Evolutionary conservation across 768 basidiomycete genomes (phyloP).

Genomic region (Lentinula sp.): DNA sequence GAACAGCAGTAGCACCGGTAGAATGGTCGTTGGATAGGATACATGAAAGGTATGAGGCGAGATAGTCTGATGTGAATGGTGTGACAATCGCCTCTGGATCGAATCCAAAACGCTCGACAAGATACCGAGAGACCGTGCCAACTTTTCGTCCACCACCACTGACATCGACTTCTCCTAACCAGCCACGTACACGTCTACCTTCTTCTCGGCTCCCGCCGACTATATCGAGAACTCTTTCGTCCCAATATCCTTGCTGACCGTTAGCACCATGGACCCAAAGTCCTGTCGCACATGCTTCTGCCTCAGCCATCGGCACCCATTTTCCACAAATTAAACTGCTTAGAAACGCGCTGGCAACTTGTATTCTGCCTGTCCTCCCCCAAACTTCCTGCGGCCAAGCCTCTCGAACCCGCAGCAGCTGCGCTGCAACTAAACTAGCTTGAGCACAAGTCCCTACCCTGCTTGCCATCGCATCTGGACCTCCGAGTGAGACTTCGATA

Average conservation of each 20-base stretch:
- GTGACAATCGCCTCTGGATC: constrained; percentile 69
- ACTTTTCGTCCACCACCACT: constrained; percentile 57
- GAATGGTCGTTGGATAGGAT: constrained; percentile 45
- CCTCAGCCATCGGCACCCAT: constrained; percentile 66
- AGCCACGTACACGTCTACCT: constrained; percentile 62
- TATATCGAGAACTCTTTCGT: constrained; percentile 71
- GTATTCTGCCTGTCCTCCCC: constrained; percentile 69
- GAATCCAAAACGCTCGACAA: constrained; percentile 78
- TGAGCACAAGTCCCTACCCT: constrained; percentile 72
- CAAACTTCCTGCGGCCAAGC: constrained; percentile 74
- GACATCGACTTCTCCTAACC: constrained; percentile 79
- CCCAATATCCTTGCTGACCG: constrained; percentile 65
- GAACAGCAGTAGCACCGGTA: constrained; percentile 53
- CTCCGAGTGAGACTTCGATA: constrained; percentile 71
- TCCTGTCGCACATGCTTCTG: constrained; percentile 74
- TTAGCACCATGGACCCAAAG: constrained; percentile 57
- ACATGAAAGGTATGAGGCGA: constrained; percentile 73
- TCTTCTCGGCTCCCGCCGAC: constrained; percentile 74
- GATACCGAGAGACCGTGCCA: constrained; percentile 66
- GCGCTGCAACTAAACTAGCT: constrained; percentile 67
- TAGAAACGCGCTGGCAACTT: constrained; percentile 72
- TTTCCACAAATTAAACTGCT: constrained; percentile 66
- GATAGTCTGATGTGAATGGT: constrained; percentile 71
- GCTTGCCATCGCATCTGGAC: constrained; percentile 69
- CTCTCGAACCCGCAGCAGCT: constrained; percentile 74